phyloP scores from a whole-genome alignment of 73 alveolate species.

The Paramecium tetraurelia region DNA sequence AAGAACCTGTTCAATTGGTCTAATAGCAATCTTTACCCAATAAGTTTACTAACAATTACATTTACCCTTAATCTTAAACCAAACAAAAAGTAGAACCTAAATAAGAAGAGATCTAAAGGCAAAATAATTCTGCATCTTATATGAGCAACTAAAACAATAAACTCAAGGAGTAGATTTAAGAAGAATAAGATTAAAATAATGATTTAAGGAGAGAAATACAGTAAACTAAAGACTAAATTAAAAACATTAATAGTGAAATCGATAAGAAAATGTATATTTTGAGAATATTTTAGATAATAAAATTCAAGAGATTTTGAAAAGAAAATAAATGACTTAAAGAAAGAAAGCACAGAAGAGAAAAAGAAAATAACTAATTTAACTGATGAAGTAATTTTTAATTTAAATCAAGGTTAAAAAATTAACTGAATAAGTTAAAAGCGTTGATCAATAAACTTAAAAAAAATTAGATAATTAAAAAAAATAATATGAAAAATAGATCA shows the following conservation, averaged over 20 bases:
- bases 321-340: slow-evolving; percentile 3
- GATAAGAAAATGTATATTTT: slow-evolving; percentile 7
- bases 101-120: not conserved
- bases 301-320: slow-evolving; percentile 9
- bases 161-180: not conserved
- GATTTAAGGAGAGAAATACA: not conserved
- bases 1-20: not conserved
- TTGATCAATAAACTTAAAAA: not conserved
- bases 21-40: not conserved
- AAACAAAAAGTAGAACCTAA: not conserved
- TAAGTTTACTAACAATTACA: not conserved
- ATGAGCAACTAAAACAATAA: not conserved
- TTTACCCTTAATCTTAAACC: not conserved
- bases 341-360: slow-evolving; percentile 33
- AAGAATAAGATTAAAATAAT: not conserved
- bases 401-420: not conserved
- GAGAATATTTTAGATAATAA: not conserved
- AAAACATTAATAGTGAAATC: not conserved
- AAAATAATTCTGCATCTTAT: slow-evolving; percentile 7
- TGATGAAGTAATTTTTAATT: not conserved
- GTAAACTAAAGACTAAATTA: not conserved
- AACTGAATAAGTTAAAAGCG: not conserved
- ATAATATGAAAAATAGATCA: slow-evolving; percentile 4
- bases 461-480: slow-evolving; percentile 15
- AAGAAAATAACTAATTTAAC: not conserved